Conservation (phyloP, 1,139 yeast species). For the Pichia norvegensis region DNA sequence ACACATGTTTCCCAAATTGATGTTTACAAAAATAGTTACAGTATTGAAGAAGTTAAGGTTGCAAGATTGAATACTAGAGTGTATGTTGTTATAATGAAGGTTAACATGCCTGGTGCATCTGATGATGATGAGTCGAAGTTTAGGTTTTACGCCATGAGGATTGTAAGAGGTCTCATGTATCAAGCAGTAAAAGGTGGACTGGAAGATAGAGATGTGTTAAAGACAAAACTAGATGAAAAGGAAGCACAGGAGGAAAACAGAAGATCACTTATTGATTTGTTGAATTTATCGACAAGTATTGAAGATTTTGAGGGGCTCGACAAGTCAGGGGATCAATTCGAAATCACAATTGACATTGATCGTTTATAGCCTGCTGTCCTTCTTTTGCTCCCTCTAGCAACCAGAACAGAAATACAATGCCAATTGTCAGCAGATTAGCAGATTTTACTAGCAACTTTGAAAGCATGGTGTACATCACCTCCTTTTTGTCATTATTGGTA, state of each 20-base stretch:
- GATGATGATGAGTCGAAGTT: constrained; percentile 58
- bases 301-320: constrained; percentile 21
- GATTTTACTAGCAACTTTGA: constrained; percentile 3
- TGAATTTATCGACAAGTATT: constrained; percentile 22
- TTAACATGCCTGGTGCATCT: constrained; percentile 60
- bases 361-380: constrained; percentile 24
- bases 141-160: constrained; percentile 45
- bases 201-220: not conserved
- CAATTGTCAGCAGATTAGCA: constrained; percentile 1
- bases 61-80: constrained; percentile 57
- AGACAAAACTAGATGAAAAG: not conserved
- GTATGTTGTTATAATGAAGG: constrained; percentile 46
- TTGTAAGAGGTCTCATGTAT: constrained; percentile 32
- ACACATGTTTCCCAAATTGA: constrained; percentile 39
- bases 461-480: constrained; percentile 2
- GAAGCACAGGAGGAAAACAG: constrained; percentile 7
- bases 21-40: constrained; percentile 43
- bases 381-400: not conserved
- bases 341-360: constrained; percentile 57
- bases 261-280: constrained; percentile 29
- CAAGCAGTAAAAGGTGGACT: constrained; percentile 14
- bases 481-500: constrained; percentile 1
- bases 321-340: constrained; percentile 34
- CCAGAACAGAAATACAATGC: not conserved
- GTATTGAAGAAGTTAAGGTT: constrained; percentile 42